phyloP scores from a whole-genome alignment of 768 basidiomycete genomes.

The Mycena indigotica region DNA sequence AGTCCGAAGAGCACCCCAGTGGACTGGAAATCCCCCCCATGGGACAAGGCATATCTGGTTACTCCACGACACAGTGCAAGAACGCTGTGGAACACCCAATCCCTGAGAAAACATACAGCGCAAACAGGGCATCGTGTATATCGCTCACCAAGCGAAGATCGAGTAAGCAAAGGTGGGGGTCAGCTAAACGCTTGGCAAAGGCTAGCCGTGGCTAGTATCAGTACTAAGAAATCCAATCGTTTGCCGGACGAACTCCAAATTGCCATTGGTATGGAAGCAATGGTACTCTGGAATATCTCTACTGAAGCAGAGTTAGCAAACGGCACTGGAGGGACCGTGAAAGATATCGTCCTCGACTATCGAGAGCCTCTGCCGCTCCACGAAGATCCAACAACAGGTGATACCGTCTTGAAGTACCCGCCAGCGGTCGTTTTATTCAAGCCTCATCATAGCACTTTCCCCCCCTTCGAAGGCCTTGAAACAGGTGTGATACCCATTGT shows the following conservation, averaged over 20 bases:
- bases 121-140: neutral
- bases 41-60: neutral
- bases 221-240: neutral
- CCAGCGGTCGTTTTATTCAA: constrained; percentile 31
- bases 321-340: too few relatives aligned
- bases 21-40: neutral
- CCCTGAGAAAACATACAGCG: neutral
- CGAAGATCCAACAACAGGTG: neutral
- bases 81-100: neutral
- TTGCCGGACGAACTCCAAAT: constrained; percentile 24
- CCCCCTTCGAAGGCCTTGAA: constrained; percentile 26
- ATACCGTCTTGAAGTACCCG: constrained; percentile 23
- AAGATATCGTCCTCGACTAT: too few relatives aligned
- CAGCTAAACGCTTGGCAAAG: constrained; percentile 14
- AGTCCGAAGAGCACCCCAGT: neutral
- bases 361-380: constrained; percentile 17
- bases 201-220: too few relatives aligned
- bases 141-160: neutral
- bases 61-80: neutral
- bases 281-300: too few relatives aligned
- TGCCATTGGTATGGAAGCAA: too few relatives aligned
- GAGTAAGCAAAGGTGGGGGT: constrained; percentile 6
- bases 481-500: too few relatives aligned
- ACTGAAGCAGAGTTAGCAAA: too few relatives aligned
- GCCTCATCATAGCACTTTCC: too few relatives aligned